These are phyloP conservation scores for Exophiala viscosa DNA, from an alignment of 2,329 filamentous ascomycete genomes.

Conservation along the genomic window DNA sequence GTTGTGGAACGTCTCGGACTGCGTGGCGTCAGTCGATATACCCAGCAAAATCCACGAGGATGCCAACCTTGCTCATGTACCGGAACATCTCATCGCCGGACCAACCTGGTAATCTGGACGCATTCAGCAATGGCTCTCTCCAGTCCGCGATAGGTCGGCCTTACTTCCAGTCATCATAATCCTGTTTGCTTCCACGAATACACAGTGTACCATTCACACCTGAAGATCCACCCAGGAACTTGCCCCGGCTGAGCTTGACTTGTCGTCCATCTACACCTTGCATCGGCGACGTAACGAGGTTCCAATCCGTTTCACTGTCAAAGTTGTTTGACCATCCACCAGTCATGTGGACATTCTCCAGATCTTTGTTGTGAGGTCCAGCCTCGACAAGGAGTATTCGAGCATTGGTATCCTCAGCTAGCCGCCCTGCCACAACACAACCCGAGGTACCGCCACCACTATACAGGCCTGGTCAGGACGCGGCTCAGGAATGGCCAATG, in stretches of 20 bases:
- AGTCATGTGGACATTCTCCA: conserved; percentile 47
- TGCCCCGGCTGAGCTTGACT: conserved; percentile 43
- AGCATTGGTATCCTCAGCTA: conserved; percentile 44
- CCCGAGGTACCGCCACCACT: conserved; percentile 47
- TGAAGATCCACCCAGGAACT: conserved; percentile 44
- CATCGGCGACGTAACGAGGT: conserved; percentile 35
- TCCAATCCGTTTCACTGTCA: conserved; percentile 44
- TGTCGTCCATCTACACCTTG: conserved; percentile 39
- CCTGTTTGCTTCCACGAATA: conserved; percentile 42
- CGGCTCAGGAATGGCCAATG: neutral
- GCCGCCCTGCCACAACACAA: conserved; percentile 47
- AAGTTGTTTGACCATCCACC: conserved; percentile 44
- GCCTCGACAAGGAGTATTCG: conserved; percentile 48
- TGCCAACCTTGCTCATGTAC: conserved; percentile 53
- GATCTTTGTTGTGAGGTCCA: conserved; percentile 43
- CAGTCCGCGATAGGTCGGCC: conserved; percentile 38
- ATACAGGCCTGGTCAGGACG: neutral
- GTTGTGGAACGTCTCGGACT: conserved; percentile 56
- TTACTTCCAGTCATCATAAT: conserved; percentile 54
- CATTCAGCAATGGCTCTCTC: conserved; percentile 23
- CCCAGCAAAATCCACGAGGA: conserved; percentile 32
- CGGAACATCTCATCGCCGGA: conserved; percentile 55
- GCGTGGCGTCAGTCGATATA: conserved; percentile 31
- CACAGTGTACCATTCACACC: conserved; percentile 46
- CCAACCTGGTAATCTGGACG: conserved; percentile 50